These are phyloP conservation scores for Beauveria medogensis DNA, from an alignment of 2,329 filamentous ascomycete genomes.

Conservation along the genomic window DNA sequence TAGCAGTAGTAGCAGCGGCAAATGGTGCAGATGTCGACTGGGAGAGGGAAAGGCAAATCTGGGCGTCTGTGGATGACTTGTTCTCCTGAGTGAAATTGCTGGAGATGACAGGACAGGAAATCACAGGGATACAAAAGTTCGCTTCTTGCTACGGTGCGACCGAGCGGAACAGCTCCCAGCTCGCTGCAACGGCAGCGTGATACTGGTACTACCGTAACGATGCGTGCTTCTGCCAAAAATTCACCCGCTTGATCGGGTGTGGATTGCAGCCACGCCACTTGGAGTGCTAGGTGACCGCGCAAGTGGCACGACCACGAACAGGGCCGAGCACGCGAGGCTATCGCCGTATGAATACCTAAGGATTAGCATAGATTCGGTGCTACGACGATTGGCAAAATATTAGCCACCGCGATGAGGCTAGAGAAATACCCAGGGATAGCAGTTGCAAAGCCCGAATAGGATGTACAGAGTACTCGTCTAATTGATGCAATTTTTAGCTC, in stretches of 20 bases:
- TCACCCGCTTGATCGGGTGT: neutral
- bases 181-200: neutral
- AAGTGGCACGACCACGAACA: neutral
- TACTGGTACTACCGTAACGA: neutral
- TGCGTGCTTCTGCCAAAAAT: neutral
- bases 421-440: neutral
- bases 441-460: neutral
- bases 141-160: neutral
- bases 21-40: conserved; percentile 14
- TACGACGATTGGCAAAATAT: neutral
- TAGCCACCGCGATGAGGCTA: neutral
- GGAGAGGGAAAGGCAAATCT: conserved; percentile 26
- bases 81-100: conserved; percentile 24
- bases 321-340: neutral
- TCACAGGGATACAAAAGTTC: neutral
- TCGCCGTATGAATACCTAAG: neutral
- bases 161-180: neutral
- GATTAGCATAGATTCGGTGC: neutral
- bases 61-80: conserved; percentile 34
- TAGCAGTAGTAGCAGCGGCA: neutral
- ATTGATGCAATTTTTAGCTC: neutral
- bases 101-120: neutral
- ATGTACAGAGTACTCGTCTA: neutral
- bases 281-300: neutral
- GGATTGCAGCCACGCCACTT: neutral